These are phyloP conservation scores for Aspergillus sclerotioniger DNA, from an alignment of 495 filamentous ascomycete species.

Conservation along the genomic window DNA sequence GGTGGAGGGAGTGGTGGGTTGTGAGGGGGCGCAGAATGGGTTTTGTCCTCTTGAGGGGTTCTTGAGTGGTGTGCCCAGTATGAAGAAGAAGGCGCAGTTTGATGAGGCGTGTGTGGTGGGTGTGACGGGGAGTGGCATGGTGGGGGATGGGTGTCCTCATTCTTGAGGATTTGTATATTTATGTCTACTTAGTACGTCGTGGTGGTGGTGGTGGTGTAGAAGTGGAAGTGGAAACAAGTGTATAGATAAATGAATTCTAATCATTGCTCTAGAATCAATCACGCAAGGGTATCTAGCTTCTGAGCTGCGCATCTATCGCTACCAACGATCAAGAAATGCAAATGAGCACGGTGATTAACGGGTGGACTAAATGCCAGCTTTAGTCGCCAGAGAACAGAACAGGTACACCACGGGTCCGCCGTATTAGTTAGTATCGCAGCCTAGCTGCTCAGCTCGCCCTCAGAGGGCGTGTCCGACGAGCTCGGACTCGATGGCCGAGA, in stretches of 20 bases:
- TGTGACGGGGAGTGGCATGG: constrained; percentile 24
- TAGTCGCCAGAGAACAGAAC: not conserved
- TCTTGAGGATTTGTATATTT: too few relatives aligned
- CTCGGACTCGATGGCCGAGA: constrained; percentile 11
- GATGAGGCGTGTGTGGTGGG: constrained; percentile 31
- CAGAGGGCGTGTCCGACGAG: not conserved
- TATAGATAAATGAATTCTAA: too few relatives aligned
- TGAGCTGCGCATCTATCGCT: too few relatives aligned
- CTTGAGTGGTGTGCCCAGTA: constrained; percentile 18
- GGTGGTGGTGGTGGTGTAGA: too few relatives aligned
- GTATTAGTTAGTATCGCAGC: not conserved
- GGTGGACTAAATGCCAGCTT: constrained; percentile 14
- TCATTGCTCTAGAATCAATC: too few relatives aligned
- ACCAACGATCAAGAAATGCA: constrained; percentile 1
- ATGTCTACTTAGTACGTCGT: too few relatives aligned
- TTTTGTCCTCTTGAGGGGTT: constrained; percentile 30
- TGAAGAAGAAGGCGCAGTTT: constrained; percentile 26
- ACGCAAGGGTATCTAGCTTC: too few relatives aligned
- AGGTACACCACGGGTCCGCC: not conserved
- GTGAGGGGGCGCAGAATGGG: constrained; percentile 28
- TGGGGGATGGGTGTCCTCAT: constrained; percentile 37
- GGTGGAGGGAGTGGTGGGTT: constrained; percentile 27
- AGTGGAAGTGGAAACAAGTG: too few relatives aligned
- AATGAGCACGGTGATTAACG: too few relatives aligned
- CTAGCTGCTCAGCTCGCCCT: not conserved